Evolutionary conservation across 805 yeast genomes (phyloP).

Genomic region (Saccharomycopsis amapae): DNA sequence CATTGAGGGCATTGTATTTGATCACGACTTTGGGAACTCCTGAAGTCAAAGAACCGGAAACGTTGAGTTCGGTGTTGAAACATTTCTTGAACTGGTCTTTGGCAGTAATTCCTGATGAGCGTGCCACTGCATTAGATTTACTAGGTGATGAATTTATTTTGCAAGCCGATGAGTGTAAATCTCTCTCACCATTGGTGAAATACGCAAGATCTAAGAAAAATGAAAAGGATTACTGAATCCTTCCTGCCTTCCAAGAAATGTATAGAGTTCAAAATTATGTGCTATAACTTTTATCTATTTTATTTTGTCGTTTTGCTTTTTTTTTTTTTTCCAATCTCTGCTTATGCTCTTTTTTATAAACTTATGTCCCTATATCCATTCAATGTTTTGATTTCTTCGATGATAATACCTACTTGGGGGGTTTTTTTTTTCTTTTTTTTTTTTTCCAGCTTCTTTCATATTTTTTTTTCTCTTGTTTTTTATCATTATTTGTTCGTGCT

Average conservation of each 20-base stretch:
- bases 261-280: neutral
- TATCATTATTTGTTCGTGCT: neutral
- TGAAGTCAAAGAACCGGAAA: slow-evolving; percentile 77
- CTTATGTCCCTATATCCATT: too few species aligned
- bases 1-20: slow-evolving; percentile 84
- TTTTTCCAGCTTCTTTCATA: slow-evolving; percentile 1
- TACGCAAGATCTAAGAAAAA: slow-evolving; percentile 61
- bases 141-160: slow-evolving; percentile 57
- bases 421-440: neutral
- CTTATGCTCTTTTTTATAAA: neutral
- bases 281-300: neutral
- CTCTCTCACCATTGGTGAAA: slow-evolving; percentile 68
- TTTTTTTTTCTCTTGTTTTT: neutral
- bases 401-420: too few species aligned
- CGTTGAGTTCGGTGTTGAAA: slow-evolving; percentile 57
- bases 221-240: slow-evolving; percentile 11
- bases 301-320: neutral
- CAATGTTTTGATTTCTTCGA: neutral
- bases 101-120: slow-evolving; percentile 72
- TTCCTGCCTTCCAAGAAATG: too few species aligned
- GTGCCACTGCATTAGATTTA: slow-evolving; percentile 73
- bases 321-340: neutral
- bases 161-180: slow-evolving; percentile 52
- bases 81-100: slow-evolving; percentile 70
- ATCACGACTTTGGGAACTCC: slow-evolving; percentile 98